These are phyloP conservation scores for Penicillium hordei DNA, from an alignment of 2,329 filamentous ascomycete species.

Conservation along the genomic window DNA sequence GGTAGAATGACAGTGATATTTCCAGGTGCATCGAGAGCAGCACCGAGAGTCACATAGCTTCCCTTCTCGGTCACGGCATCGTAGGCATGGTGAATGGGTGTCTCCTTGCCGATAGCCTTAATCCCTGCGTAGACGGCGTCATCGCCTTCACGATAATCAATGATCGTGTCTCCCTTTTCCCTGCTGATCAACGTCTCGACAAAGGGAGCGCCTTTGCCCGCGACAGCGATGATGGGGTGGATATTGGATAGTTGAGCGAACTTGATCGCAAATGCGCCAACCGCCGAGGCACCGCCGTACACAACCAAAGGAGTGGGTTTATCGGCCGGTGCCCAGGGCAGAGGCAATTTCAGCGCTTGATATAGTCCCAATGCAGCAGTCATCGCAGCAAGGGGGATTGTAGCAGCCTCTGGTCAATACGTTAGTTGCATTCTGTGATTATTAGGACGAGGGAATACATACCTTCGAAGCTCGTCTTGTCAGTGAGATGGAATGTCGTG, in stretches of 20 bases:
- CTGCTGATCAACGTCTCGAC: constrained; percentile 55
- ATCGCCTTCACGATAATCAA: constrained; percentile 62
- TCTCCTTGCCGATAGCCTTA: constrained; percentile 35
- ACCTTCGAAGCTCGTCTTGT: constrained; percentile 54
- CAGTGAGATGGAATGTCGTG: constrained; percentile 57
- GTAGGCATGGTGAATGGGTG: constrained; percentile 52
- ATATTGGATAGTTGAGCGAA: constrained; percentile 56
- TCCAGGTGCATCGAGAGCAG: constrained; percentile 45
- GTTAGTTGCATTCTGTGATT: not conserved
- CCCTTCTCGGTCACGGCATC: constrained; percentile 60
- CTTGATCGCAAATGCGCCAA: constrained; percentile 61
- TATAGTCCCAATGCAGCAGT: constrained; percentile 56
- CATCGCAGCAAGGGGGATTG: constrained; percentile 57
- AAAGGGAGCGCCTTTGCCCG: constrained; percentile 53
- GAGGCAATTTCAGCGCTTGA: constrained; percentile 47
- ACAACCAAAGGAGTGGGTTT: constrained; percentile 45
- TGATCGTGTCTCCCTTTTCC: constrained; percentile 55
- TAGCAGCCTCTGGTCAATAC: constrained; percentile 50
- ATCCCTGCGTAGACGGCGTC: constrained; percentile 53
- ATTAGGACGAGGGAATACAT: not conserved
- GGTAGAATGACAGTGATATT: constrained; percentile 47
- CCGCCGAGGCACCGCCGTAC: constrained; percentile 54
- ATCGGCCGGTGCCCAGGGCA: constrained; percentile 48
- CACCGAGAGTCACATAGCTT: constrained; percentile 47
- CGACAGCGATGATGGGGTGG: constrained; percentile 62